Evolutionary conservation across 108 stramenopile species (phyloP), one percentile per base, ranked within the genome.

Genomic region (Bacterosira constricta): DNA sequence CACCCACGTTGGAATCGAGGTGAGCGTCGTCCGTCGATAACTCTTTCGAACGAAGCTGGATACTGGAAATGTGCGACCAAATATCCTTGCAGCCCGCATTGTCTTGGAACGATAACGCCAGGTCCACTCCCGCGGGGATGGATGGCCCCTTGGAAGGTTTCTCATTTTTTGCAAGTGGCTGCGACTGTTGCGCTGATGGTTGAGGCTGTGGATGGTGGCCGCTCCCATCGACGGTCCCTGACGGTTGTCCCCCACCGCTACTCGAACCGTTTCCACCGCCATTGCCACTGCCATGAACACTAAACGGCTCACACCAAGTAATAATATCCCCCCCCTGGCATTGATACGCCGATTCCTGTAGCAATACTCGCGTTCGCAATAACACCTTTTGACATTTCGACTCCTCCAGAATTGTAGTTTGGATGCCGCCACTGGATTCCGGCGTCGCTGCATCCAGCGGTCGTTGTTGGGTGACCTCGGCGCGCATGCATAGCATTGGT

Each of bases 271-370:
- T n/a, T n/a, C n/a, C n/a, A n/a, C n/a, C n/a, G n/a, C n/a, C n/a
- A n/a, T n/a, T 34, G 29, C 32, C 17, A 34, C 21, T 47, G 8
- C 6, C 60, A 27, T 45, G 12, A 23, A 12, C 45, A 35, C 67
- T 74, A 66, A 81, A 90, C 13, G 94, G 91, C 67, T 95, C 94
- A 66, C 90, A 91, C 94, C 94, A 95, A 12, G 94, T 95, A 66
- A 95, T 92, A 52, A 95, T 95, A 68, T 95, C 92, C 25, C 92
- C 91, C 35, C 94, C 94, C 64, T 95, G 94, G 29, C 94, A 79
- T 75, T 92, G 94, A 75, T 95, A 95, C 9, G 89, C 88, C 55
- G 55, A 56, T 45, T 90, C 90, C 12, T 89, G 69, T 20, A 95
- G 59, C 53, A 95, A 77, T 25, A 95, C 89, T 41, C 87, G 66